Base-by-base conservation (phyloP, 2,329 filamentous ascomycete species). In the Colletotrichum scovillei region DNA sequence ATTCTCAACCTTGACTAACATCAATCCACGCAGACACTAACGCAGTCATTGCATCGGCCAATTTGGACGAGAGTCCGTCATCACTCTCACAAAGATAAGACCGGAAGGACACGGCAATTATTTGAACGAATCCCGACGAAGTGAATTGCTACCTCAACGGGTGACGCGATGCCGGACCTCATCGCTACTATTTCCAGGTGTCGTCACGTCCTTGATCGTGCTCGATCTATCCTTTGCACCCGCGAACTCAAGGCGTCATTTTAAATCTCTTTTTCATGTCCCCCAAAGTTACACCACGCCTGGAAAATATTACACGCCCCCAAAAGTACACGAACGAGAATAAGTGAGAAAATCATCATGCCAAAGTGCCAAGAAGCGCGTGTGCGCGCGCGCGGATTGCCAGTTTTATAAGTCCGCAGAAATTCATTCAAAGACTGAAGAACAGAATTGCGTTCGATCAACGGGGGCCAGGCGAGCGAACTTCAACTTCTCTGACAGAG, bases 191-290 rank as follows among this genome's bases (percentile, higher is more conserved):
- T 73, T 73, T 73, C 71, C 71, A 73, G 71, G 71, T 73, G 73
- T 74, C 72, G 72, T 72, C 72, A 74, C 72, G 72, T 74, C 32
- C 72, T 62, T 74, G 72, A 74, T 74, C 72, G 72, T 74, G 72
- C 72, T 74, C 72, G 72, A 74, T 73, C 71, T 19, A 52, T 70
- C 71, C 72, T 53, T 55, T 74, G 72, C 72, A 66, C 63, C 72
- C 68, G 72, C 68, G 67, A 73, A 70, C 72, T 46, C 72, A 42
- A 74, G 35, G n/a, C 67, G 69, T 74, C 72, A 74, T 67, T 55
- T 58, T 68, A 7, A 8, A n/a, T 49, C 59, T 38, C n/a, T 4
- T n/a, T 28, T 19, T 28, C 26, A 16, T 22, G 5, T 28, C 49
- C 19, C 60, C 24, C 32, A 62, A 62, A 67, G 63, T 67, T 55